Conservation (phyloP, 371 early-diverging fungal species). For the Blakeslea trispora region DNA sequence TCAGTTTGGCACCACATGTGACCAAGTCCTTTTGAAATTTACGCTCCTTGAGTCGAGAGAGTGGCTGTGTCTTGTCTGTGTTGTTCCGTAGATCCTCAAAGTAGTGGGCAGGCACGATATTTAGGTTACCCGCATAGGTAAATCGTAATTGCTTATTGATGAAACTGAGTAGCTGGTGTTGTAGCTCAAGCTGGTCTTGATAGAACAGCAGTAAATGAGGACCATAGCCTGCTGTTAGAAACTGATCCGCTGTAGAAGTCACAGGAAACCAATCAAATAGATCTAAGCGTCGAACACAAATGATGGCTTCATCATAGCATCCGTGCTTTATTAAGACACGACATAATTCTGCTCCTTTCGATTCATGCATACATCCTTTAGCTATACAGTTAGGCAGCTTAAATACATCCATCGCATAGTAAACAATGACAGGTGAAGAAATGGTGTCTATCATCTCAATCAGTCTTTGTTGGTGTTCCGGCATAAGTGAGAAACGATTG, state of each 20-base stretch:
- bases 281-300: conserved; percentile 33
- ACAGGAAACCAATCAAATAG: conserved; percentile 33
- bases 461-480: conserved; percentile 26
- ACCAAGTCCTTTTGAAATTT: conserved; percentile 47
- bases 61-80: conserved; percentile 18
- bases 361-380: conserved; percentile 30
- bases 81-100: conserved; percentile 16
- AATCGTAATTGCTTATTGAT: conserved; percentile 42
- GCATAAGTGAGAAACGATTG: conserved; percentile 5
- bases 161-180: conserved; percentile 28
- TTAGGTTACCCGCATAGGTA: conserved; percentile 42
- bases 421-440: conserved; percentile 30
- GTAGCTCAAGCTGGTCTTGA: conserved; percentile 17
- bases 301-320: conserved; percentile 35
- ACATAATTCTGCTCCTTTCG: conserved; percentile 34
- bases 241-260: conserved; percentile 22
- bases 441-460: conserved; percentile 27
- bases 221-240: conserved; percentile 31
- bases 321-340: conserved; percentile 24
- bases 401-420: conserved; percentile 42
- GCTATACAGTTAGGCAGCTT: conserved; percentile 18
- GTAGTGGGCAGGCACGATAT: conserved; percentile 22
- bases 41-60: conserved; percentile 39
- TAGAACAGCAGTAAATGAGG: conserved; percentile 22
- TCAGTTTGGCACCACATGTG: conserved; percentile 32